Evolutionary conservation across 495 filamentous ascomycete genomes (phyloP), one percentile per base, ranked within the genome.

Genomic region (Astrothelium macrocarpum): DNA sequence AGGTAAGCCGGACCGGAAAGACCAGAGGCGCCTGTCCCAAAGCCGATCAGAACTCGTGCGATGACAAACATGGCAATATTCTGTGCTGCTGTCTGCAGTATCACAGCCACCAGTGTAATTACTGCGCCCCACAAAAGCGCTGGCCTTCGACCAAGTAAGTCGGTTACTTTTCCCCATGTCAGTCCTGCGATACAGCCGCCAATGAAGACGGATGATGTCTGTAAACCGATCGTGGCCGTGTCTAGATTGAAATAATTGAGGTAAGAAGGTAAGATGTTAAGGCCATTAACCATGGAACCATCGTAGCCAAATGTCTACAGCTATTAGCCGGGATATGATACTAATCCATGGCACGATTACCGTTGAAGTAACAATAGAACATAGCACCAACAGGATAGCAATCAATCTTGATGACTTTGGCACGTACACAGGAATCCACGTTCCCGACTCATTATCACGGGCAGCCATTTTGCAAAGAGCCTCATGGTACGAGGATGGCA

Each of bases 251-350:
- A 83, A 67, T 82, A 82, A 39, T 79, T 71, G 4, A 68, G 75
- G 60, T 82, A 83, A 9, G 66, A 71, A 1, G 78, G 76, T 1
- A 82, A 67, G 59, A 82, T 81, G 58, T 82, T 80, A 26, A 83
- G 73, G 1, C 79, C 79, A 61, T 82, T 82, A 62, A 34, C 70
- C 69, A 62, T 43, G 12, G 42, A 56, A 7, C 49, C 49, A 56
- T 56, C 49, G 25, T 56, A 56, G 25, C 49, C 49, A 16, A 56
- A 56, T 9, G 49, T 56, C 49, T 56, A 56, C 5, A 28, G 10
- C 20, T 11, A 56, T 56, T 20, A 56, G 49, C 25, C 7, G 29
- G 7, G 23, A 29, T 56, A 9, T 16, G n/a, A 18, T 23, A 5
- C 20, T n/a, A n/a, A n/a, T n/a, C n/a, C n/a, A n/a, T n/a, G n/a